phyloP scores from a whole-genome alignment of 2,329 filamentous ascomycete species.

The Seiridium unicorne region DNA sequence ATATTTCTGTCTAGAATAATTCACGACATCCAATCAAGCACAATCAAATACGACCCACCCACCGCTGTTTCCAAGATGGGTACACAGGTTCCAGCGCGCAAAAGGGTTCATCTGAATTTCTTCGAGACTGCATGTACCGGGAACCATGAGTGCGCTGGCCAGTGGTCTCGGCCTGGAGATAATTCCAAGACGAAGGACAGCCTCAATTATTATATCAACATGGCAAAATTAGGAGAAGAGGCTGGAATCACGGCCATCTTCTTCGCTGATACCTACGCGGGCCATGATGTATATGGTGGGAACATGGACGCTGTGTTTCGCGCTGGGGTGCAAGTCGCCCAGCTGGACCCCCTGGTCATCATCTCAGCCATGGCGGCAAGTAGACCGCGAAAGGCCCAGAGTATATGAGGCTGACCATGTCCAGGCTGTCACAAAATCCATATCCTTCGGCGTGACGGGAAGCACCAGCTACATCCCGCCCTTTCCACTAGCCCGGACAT shows the following conservation, averaged over 20 bases:
- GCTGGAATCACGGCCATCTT: conserved; percentile 7
- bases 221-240: conserved; percentile 5
- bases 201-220: conserved; percentile 7
- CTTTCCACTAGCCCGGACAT: conserved; percentile 29
- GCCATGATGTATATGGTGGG: conserved; percentile 5
- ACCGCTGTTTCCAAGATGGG: background rate
- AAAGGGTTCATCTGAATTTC: conserved; percentile 8
- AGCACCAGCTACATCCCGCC: conserved; percentile 35
- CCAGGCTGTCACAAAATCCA: conserved; percentile 42
- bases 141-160: conserved; percentile 7
- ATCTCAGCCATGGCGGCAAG: conserved; percentile 9
- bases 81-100: background rate
- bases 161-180: conserved; percentile 6
- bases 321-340: conserved; percentile 8
- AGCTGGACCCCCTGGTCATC: conserved; percentile 9
- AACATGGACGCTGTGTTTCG: conserved; percentile 8
- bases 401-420: conserved; percentile 14
- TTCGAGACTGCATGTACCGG: conserved; percentile 9
- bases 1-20: no score
- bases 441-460: conserved; percentile 35
- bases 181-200: conserved; percentile 5
- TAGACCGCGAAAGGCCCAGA: background rate
- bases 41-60: no score
- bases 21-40: no score
- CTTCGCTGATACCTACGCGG: conserved; percentile 9